Conservation (phyloP, 768 basidiomycete genomes). For the Strobilomyces dryophilus region DNA sequence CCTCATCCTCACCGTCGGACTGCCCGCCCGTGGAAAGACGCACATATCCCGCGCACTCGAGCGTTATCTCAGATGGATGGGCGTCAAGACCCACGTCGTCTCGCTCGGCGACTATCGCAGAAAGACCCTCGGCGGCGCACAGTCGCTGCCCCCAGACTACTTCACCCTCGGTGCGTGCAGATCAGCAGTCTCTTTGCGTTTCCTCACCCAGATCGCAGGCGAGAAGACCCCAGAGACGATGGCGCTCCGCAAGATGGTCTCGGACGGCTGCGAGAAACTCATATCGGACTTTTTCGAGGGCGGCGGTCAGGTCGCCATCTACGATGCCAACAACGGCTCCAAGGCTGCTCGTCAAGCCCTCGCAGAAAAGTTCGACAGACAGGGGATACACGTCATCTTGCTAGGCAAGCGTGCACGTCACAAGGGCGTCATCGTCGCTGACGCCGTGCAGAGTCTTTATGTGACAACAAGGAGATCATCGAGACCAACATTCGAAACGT, state of each 20-base stretch:
- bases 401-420: slow-evolving; percentile 54
- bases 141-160: slow-evolving; percentile 88
- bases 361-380: slow-evolving; percentile 81
- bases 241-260: slow-evolving; percentile 66
- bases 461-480: slow-evolving; percentile 90
- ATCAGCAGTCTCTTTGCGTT: too few relatives aligned
- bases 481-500: slow-evolving; percentile 92
- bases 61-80: slow-evolving; percentile 97
- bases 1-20: slow-evolving; percentile 85
- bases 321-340: slow-evolving; percentile 95
- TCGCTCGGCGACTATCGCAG: slow-evolving; percentile 94
- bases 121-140: slow-evolving; percentile 82
- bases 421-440: not conserved
- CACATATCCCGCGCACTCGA: slow-evolving; percentile 95
- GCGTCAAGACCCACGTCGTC: slow-evolving; percentile 92
- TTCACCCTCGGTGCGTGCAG: slow-evolving; percentile 66
- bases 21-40: slow-evolving; percentile 94
- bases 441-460: slow-evolving; percentile 67
- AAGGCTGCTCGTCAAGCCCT: slow-evolving; percentile 60
- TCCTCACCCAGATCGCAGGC: slow-evolving; percentile 38
- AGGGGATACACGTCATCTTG: slow-evolving; percentile 89
- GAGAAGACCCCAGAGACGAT: slow-evolving; percentile 80
- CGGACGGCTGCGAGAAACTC: slow-evolving; percentile 80
- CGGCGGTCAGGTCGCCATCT: slow-evolving; percentile 95
- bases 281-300: slow-evolving; percentile 85